phyloP scores from a whole-genome alignment of 1,284 basidiomycete species.

The Microbotryum lychnidis-dioicae region DNA sequence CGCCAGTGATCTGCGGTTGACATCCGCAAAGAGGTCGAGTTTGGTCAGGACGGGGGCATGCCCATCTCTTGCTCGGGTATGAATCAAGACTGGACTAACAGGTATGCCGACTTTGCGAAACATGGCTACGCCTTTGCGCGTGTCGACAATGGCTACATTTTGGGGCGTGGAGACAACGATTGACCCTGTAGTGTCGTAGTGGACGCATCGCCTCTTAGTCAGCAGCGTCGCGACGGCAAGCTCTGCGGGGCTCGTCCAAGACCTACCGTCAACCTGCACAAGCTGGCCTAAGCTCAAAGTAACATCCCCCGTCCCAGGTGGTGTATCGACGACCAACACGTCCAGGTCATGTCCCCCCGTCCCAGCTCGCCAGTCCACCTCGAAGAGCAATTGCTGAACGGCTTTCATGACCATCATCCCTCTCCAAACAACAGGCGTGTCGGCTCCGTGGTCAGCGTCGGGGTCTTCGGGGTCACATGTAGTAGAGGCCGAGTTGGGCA shows the following conservation, averaged over 20 bases:
- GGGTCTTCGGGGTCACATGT: slow-evolving; percentile 38
- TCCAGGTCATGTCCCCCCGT: slow-evolving; percentile 53
- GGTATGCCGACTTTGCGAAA: slow-evolving; percentile 83
- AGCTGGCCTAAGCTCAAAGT: slow-evolving; percentile 87
- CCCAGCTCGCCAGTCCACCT: slow-evolving; percentile 72
- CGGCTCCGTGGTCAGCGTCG: slow-evolving; percentile 44
- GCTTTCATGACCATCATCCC: slow-evolving; percentile 99
- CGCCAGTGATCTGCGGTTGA: slow-evolving; percentile 63
- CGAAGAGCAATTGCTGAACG: slow-evolving; percentile 90
- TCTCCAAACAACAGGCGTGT: slow-evolving; percentile 84
- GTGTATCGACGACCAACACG: slow-evolving; percentile 89
- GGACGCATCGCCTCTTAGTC: background rate
- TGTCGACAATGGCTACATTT: slow-evolving; percentile 85
- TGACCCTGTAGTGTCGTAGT: slow-evolving; percentile 50
- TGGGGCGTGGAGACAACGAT: slow-evolving; percentile 94
- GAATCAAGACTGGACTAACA: slow-evolving; percentile 43
- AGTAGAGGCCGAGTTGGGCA: slow-evolving; percentile 39
- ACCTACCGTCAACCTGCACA: slow-evolving; percentile 70
- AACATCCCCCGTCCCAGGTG: slow-evolving; percentile 94
- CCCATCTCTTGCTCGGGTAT: no score
- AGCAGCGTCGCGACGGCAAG: no score
- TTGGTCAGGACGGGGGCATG: background rate
- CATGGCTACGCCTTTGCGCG: slow-evolving; percentile 88
- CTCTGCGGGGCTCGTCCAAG: no score
- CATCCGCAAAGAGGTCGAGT: background rate